These are phyloP conservation scores for Phlebiopsis flavidoalba DNA, from an alignment of 768 basidiomycete species.

Conservation along the genomic window DNA sequence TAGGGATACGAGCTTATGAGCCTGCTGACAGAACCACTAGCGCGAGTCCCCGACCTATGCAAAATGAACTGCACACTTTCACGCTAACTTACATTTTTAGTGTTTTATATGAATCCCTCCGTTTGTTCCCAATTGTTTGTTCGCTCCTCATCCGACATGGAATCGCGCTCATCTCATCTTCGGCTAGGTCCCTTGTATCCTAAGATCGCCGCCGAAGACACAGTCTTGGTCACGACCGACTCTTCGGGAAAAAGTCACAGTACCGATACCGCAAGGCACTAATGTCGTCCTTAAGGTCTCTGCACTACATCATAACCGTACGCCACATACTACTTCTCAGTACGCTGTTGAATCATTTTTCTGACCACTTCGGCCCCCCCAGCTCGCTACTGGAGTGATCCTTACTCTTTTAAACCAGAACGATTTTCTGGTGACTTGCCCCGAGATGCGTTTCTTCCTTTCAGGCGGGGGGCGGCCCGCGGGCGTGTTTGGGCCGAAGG, in stretches of 20 bases:
- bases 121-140: slow-evolving; percentile 28
- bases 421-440: slow-evolving; percentile 50
- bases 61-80: no score
- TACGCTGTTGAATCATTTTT: neutral
- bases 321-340: slow-evolving; percentile 3
- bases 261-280: slow-evolving; percentile 24
- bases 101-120: slow-evolving; percentile 29
- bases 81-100: slow-evolving; percentile 3
- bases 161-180: neutral
- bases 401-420: slow-evolving; percentile 31
- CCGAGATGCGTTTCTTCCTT: slow-evolving; percentile 50
- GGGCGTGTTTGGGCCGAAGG: slow-evolving; percentile 29
- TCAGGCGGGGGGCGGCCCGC: slow-evolving; percentile 44
- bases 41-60: slow-evolving; percentile 15
- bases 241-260: slow-evolving; percentile 18
- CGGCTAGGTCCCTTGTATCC: slow-evolving; percentile 14
- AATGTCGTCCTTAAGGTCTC: slow-evolving; percentile 19
- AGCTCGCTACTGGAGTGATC: slow-evolving; percentile 37
- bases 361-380: neutral
- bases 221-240: slow-evolving; percentile 19
- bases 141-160: slow-evolving; percentile 9
- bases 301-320: slow-evolving; percentile 30
- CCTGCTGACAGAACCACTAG: slow-evolving; percentile 15
- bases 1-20: slow-evolving; percentile 27
- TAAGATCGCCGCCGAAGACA: slow-evolving; percentile 24